Evolutionary conservation across 495 filamentous ascomycete genomes (phyloP), one percentile per base, ranked within the genome.

Genomic region (Lasiosphaeris hirsuta): DNA sequence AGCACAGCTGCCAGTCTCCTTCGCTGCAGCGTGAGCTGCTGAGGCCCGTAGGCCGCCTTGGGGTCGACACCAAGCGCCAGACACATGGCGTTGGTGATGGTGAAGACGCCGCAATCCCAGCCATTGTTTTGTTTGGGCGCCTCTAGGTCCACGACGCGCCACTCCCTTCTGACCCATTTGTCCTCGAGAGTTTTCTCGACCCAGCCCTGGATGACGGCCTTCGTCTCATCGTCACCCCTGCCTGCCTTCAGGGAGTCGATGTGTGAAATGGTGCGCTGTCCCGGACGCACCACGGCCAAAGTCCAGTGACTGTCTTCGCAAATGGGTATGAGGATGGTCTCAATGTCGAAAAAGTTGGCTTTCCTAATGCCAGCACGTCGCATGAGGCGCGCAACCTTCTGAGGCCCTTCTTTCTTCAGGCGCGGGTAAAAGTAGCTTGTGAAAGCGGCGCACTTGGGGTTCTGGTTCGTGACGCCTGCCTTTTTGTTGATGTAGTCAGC

Each of bases 101-200:
- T 78, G 63, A 93, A 95, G 3, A 91, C 86, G 6, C 91, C 91
- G 57, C 91, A 96, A 65, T 96, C 91, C 56, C 73, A 84, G 0
- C 80, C 80, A 62, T 95, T 95, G 46, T 73, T 73, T 60, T 96
- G 91, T 7, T 62, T 66, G 0, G 86, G 83, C 5, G 69, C 69
- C 0, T 63, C 70, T 7, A 75, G 71, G 1, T 76, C 66, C 2
- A 81, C 69, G 0, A 77, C 68, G 1, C 60, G 69, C 90, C 91
- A 95, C 35, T 94, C 86, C 0, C 69, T 69, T 15, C 78, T 79
- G 7, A 76, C 69, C 57, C 80, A 93, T 11, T 70, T 63, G 0
- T 73, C 58, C 3, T 80, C 82, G 10, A 95, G 73, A 57, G 86
- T 82, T 33, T 69, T 71, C 18, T 67, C 64, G 7, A 94, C 75